phyloP scores from a whole-genome alignment of 202 grass and related monocot species.

The Thinopyrum obtusiflorum region DNA sequence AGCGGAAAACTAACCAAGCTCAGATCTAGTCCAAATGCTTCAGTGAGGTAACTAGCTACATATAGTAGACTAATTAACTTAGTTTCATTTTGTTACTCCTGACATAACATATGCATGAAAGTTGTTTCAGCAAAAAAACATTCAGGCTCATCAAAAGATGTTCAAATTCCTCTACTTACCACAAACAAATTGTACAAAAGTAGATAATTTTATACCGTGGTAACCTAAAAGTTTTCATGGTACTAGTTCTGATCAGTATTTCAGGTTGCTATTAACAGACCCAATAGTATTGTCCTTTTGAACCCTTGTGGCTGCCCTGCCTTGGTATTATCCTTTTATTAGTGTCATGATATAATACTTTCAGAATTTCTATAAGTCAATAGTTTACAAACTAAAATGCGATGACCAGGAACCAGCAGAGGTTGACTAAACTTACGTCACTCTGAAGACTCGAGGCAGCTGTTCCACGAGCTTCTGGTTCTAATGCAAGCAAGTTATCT shows the following conservation, averaged over 20 bases:
- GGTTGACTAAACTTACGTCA: slow-evolving; percentile 45
- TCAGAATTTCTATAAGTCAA: neutral
- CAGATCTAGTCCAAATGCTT: neutral
- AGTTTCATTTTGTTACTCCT: neutral
- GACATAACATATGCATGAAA: neutral
- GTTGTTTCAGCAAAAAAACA: neutral
- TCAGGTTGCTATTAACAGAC: neutral
- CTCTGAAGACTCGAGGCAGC: slow-evolving; percentile 52
- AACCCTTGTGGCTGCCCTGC: neutral
- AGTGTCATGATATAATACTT: neutral
- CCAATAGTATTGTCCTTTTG: neutral
- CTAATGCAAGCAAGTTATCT: slow-evolving; percentile 68
- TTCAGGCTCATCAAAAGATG: neutral
- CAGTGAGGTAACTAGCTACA: neutral
- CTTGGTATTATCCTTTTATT: neutral
- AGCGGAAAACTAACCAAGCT: neutral
- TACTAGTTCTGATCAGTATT: neutral
- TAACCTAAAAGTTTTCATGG: neutral
- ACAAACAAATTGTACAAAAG: neutral
- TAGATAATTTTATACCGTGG: neutral
- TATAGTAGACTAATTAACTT: neutral
- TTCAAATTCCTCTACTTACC: neutral
- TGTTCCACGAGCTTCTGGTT: slow-evolving; percentile 73
- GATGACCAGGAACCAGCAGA: neutral
- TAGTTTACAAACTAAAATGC: neutral